Percentiles rank a stretch among this genome's conserved stretches.
Evolutionary conservation across 805 yeast genomes (phyloP).

Genomic region (Blastobotrys peoriensis): DNA sequence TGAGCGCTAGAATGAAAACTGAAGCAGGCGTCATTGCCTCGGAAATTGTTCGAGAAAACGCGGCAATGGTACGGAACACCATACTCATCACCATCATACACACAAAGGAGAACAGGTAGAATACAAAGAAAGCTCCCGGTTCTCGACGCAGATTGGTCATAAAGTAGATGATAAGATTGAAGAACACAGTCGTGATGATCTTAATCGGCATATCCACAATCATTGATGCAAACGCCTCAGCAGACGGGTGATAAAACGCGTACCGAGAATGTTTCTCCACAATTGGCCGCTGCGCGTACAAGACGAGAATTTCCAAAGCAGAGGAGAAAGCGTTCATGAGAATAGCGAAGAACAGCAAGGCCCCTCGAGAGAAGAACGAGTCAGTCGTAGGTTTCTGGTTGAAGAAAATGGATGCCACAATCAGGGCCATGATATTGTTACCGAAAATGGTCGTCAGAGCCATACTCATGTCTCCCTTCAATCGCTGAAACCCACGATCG

Average conservation of each 20-base stretch:
- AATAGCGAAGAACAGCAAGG: slow-evolving; percentile 55
- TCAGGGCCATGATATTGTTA: slow-evolving; percentile 46
- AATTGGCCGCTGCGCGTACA: slow-evolving; percentile 46
- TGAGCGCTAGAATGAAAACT: slow-evolving; percentile 34
- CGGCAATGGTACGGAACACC: slow-evolving; percentile 40
- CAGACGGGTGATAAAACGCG: slow-evolving; percentile 55
- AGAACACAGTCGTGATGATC: slow-evolving; percentile 37
- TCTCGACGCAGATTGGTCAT: slow-evolving; percentile 46
- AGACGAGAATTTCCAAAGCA: slow-evolving; percentile 38
- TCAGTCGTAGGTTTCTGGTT: slow-evolving; percentile 41
- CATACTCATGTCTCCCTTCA: slow-evolving; percentile 46
- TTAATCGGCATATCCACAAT: slow-evolving; percentile 54
- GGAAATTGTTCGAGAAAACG: slow-evolving; percentile 31
- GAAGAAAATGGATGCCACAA: slow-evolving; percentile 53
- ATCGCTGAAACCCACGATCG: slow-evolving; percentile 46
- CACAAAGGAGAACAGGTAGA: slow-evolving; percentile 37
- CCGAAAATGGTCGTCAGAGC: slow-evolving; percentile 40
- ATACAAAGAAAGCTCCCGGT: slow-evolving; percentile 52
- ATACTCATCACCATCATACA: slow-evolving; percentile 53
- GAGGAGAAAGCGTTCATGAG: slow-evolving; percentile 42
- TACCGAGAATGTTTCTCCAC: slow-evolving; percentile 54
- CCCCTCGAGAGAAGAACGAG: slow-evolving; percentile 53
- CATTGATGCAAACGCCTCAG: slow-evolving; percentile 59
- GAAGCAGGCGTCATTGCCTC: slow-evolving; percentile 43
- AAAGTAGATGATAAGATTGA: slow-evolving; percentile 48